phyloP scores from a whole-genome alignment of 345 rosid genomes.

The Mallotus nudiflorus region DNA sequence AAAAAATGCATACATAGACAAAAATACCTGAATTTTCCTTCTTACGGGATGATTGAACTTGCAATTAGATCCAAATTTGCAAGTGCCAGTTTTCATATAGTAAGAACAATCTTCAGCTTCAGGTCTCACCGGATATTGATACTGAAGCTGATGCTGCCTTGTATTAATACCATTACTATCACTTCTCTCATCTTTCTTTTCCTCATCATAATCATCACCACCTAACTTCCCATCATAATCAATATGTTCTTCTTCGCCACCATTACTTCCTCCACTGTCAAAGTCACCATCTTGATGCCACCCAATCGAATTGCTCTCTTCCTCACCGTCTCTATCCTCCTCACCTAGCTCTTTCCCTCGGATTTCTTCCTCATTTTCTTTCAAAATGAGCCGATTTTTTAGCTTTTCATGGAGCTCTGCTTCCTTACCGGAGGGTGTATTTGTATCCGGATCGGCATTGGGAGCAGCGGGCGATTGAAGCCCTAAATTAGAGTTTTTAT shows the following conservation, averaged over 20 bases:
- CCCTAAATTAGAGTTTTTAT: background rate
- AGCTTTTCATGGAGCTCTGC: conserved; percentile 15
- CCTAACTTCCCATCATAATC: conserved; percentile 46
- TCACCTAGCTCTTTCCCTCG: conserved; percentile 2
- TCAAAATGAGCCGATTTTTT: conserved; percentile 5
- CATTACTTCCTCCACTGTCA: conserved; percentile 14
- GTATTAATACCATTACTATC: conserved; percentile 27
- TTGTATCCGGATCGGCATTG: background rate
- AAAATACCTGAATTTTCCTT: conserved; percentile 53
- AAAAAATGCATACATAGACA: conserved; percentile 16
- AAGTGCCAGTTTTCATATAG: conserved; percentile 75
- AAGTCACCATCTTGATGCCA: conserved; percentile 10
- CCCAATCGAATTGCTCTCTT: conserved; percentile 4
- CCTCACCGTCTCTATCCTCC: background rate
- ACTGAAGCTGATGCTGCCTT: conserved; percentile 44
- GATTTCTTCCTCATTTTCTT: background rate
- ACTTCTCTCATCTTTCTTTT: conserved; percentile 1
- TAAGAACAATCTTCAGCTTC: conserved; percentile 82
- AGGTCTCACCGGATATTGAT: conserved; percentile 65
- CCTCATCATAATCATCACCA: background rate
- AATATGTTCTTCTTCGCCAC: conserved; percentile 19
- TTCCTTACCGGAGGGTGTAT: background rate
- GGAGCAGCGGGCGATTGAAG: background rate
- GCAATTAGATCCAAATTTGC: conserved; percentile 85
- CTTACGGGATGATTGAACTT: conserved; percentile 84